A percentile compares a stretch with the other conserved stretches of the same genome.
Conservation (phyloP, 352 stramenopile species). For the Poterioochromonas sp. region DNA sequence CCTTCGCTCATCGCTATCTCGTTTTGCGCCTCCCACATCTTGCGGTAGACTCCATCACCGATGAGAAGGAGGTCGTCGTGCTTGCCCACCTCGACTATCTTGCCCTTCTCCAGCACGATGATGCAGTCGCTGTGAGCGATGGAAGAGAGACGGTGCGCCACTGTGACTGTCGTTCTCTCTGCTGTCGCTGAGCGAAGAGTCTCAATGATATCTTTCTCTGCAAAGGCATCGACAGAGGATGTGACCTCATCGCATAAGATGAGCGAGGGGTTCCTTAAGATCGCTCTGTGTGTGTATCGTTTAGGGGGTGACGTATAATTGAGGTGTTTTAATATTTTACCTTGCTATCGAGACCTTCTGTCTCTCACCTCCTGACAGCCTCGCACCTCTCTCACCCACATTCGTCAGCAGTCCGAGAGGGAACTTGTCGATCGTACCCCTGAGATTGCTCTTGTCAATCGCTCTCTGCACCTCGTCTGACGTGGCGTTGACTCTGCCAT, state of each 20-base stretch:
- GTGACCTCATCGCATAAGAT: constrained; percentile 81
- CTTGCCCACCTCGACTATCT: constrained; percentile 61
- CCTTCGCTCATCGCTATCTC: too few relatives aligned
- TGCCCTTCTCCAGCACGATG: constrained; percentile 44
- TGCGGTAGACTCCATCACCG: not conserved
- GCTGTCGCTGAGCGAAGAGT: constrained; percentile 29
- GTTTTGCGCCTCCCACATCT: constrained; percentile 8
- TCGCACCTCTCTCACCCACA: constrained; percentile 52
- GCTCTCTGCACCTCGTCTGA: constrained; percentile 55
- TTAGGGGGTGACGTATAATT: constrained; percentile 38
- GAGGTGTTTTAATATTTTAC: constrained; percentile 49
- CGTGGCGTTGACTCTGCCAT: constrained; percentile 50
- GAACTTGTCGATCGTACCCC: constrained; percentile 69
- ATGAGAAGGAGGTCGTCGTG: constrained; percentile 49
- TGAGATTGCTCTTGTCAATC: constrained; percentile 63
- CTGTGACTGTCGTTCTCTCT: constrained; percentile 71
- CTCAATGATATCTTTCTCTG: constrained; percentile 57
- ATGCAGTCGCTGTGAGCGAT: constrained; percentile 66
- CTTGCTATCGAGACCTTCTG: constrained; percentile 58
- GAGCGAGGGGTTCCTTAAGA: constrained; percentile 69
- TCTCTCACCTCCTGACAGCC: constrained; percentile 57
- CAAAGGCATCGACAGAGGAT: constrained; percentile 59
- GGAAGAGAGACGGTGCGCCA: constrained; percentile 71
- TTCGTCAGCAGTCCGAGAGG: constrained; percentile 68
- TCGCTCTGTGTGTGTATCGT: constrained; percentile 47